These are phyloP conservation scores for Macaranga tanarius DNA, from an alignment of 441 rosid genomes.

Conservation along the genomic window DNA sequence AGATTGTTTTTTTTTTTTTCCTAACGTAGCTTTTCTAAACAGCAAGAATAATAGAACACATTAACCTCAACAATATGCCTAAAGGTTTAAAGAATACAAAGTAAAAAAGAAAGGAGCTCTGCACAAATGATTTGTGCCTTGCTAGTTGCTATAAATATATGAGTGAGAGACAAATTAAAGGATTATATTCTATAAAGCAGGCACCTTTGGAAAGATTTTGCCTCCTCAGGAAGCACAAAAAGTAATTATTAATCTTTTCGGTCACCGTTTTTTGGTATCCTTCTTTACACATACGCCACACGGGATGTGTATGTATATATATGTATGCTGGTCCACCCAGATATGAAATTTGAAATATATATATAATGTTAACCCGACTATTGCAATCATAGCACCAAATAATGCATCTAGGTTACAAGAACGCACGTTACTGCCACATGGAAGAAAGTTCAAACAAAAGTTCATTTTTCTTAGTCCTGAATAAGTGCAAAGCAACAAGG, in stretches of 20 bases:
- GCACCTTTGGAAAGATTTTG: neutral
- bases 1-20: too few species aligned
- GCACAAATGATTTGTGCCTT: neutral
- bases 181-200: neutral
- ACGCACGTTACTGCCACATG: neutral
- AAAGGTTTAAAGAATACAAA: neutral
- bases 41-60: too few species aligned
- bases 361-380: neutral
- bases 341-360: too few species aligned
- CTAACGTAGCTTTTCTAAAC: neutral
- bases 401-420: neutral
- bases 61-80: neutral
- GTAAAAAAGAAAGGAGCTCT: neutral
- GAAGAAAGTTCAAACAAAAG: too few species aligned
- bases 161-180: neutral
- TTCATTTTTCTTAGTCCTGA: too few species aligned
- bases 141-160: neutral
- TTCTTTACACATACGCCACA: slow-evolving; percentile 4
- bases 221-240: neutral
- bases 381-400: neutral
- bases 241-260: neutral
- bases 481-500: too few species aligned
- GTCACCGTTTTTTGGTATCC: neutral
- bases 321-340: too few species aligned
- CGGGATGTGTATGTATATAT: neutral